phyloP scores from a whole-genome alignment of 108 stramenopile genomes.

The Conticribra guillardii region DNA sequence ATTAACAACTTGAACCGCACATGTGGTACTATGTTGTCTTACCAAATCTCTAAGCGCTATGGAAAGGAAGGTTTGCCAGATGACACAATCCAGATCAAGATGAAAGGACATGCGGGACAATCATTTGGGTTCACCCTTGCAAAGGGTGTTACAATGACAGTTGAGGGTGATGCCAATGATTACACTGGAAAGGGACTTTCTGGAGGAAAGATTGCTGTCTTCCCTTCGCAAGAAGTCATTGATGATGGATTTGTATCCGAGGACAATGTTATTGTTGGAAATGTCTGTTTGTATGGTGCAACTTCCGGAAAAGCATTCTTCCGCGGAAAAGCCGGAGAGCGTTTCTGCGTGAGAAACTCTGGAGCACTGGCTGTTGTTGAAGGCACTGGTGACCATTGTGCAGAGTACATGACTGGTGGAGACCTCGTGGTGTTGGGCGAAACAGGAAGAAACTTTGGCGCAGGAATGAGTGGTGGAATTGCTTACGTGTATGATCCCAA shows the following conservation, averaged over 20 bases:
- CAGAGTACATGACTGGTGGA: conserved; percentile 99
- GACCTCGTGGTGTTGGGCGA: conserved; percentile 90
- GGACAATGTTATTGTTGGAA: conserved; percentile 95
- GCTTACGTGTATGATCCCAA: conserved; percentile 97
- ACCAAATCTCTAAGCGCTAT: conserved; percentile 88
- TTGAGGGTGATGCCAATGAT: conserved; percentile 98
- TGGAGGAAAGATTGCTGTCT: conserved; percentile 94
- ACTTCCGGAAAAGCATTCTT: conserved; percentile 96
- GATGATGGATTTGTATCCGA: conserved; percentile 85
- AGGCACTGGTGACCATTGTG: conserved; percentile 97
- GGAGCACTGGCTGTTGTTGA: conserved; percentile 97
- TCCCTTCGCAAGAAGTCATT: conserved; percentile 67
- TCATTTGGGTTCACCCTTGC: conserved; percentile 94
- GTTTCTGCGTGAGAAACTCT: conserved; percentile 98
- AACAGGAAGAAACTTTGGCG: conserved; percentile 98
- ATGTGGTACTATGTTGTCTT: conserved; percentile 94
- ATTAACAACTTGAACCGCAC: conserved; percentile 94
- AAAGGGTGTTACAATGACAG: conserved; percentile 92
- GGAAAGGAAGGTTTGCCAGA: conserved; percentile 95
- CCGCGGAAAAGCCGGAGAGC: conserved; percentile 96
- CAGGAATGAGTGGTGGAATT: conserved; percentile 98
- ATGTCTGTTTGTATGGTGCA: conserved; percentile 96
- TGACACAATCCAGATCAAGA: conserved; percentile 91
- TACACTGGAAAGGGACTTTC: conserved; percentile 96
- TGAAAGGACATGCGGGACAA: conserved; percentile 95